Conservation (phyloP, 2,329 filamentous ascomycete species). For the Talaromyces sp. region DNA sequence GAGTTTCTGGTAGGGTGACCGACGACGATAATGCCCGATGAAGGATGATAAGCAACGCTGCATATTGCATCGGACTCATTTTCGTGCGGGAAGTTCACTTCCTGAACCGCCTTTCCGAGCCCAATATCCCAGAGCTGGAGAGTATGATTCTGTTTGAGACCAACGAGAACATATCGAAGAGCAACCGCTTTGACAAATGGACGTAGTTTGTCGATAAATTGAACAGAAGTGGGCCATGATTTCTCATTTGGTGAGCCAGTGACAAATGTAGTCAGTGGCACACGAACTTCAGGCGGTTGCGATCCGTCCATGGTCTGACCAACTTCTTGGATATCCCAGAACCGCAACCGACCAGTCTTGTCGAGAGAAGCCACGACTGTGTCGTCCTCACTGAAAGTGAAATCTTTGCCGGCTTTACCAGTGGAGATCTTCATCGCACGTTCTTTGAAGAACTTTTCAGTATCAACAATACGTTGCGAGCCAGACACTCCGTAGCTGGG, state of each 20-base stretch:
- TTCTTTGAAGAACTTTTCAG: constrained; percentile 80
- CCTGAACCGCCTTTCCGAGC: constrained; percentile 90
- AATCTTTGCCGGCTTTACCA: constrained; percentile 97
- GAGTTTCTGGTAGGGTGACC: constrained; percentile 96
- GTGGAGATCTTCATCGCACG: constrained; percentile 91
- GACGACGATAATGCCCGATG: constrained; percentile 88
- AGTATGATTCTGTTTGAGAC: constrained; percentile 98
- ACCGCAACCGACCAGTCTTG: constrained; percentile 92
- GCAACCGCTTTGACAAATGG: constrained; percentile 88
- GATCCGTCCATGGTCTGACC: constrained; percentile 50
- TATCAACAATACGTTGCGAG: constrained; percentile 66
- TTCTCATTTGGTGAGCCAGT: constrained; percentile 87
- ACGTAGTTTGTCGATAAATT: constrained; percentile 93
- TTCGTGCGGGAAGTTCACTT: constrained; percentile 92
- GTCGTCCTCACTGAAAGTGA: constrained; percentile 95
- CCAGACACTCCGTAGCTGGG: constrained; percentile 49
- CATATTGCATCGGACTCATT: constrained; percentile 98
- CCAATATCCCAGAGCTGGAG: constrained; percentile 98
- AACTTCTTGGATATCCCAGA: constrained; percentile 92
- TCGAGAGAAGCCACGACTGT: constrained; percentile 91
- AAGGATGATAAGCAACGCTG: constrained; percentile 90
- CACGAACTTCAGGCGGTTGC: constrained; percentile 69
- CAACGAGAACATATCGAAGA: constrained; percentile 90
- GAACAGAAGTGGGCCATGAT: constrained; percentile 92
- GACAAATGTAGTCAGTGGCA: constrained; percentile 79